A percentile compares a stretch with the other conserved stretches of the same genome.
Evolutionary conservation across 495 filamentous ascomycete species (phyloP).

Genomic region (Lophium mytilinum): DNA sequence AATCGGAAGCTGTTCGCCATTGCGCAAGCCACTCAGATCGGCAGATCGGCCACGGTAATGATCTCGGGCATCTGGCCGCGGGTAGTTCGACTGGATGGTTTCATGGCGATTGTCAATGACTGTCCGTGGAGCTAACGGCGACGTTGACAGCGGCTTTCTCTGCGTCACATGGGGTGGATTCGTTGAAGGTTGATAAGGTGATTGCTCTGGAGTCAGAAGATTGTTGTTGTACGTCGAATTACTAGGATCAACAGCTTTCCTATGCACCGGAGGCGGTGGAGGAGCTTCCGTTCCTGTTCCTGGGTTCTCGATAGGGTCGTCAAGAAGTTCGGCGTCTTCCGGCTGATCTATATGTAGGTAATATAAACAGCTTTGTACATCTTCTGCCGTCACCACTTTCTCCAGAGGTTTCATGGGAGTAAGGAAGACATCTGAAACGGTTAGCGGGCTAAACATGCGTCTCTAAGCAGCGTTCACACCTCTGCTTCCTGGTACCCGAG

Average conservation of each 20-base stretch:
- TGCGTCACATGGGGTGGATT: too few species aligned
- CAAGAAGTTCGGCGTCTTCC: constrained; percentile 41
- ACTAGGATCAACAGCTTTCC: neutral
- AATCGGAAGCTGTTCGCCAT: neutral
- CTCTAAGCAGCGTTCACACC: constrained; percentile 45
- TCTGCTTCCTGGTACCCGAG: constrained; percentile 81
- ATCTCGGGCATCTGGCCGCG: too few species aligned
- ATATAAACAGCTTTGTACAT: constrained; percentile 82
- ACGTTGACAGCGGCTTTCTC: too few species aligned
- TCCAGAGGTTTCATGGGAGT: constrained; percentile 78
- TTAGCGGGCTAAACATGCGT: constrained; percentile 3
- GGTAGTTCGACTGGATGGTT: too few species aligned
- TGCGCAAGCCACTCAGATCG: neutral
- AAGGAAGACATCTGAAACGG: constrained; percentile 76
- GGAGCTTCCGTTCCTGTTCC: neutral
- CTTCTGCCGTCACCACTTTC: constrained; percentile 79
- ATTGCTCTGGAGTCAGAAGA: neutral
- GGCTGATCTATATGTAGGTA: constrained; percentile 74
- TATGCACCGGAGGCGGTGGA: neutral
- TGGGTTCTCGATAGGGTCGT: neutral
- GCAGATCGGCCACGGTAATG: too few species aligned
- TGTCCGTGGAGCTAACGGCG: too few species aligned
- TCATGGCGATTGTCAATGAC: too few species aligned
- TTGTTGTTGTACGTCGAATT: too few species aligned
- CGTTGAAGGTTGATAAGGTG: neutral